Percentiles rank a stretch among this genome's conserved stretches.
Conservation (phyloP, 139 green algal species). For the Chlorella ohadii region DNA sequence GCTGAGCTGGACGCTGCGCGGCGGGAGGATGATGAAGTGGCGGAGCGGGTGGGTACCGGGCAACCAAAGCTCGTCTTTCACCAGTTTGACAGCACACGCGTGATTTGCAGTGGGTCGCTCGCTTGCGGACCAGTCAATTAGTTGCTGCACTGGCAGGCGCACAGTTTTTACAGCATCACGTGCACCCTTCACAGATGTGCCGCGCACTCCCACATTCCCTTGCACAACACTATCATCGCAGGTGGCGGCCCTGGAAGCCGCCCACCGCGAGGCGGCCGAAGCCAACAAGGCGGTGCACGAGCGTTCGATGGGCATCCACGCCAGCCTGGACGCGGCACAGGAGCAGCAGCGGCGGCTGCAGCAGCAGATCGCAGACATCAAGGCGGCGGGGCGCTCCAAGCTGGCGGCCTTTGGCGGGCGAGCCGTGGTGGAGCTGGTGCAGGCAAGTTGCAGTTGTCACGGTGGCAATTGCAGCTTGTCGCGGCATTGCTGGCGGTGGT, state of each 20-base stretch:
- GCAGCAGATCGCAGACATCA: not conserved
- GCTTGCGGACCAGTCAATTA: no score
- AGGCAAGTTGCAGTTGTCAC: no score
- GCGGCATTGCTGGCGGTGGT: no score
- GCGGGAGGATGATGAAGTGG: no score
- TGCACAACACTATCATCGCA: not conserved
- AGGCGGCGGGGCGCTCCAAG: constrained; percentile 5
- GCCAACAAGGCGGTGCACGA: not conserved
- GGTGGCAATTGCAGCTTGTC: no score
- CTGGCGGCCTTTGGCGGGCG: constrained; percentile 38
- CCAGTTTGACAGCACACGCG: no score
- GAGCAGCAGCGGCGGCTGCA: not conserved
- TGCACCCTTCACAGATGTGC: no score
- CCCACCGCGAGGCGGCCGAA: not conserved
- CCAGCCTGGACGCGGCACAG: not conserved
- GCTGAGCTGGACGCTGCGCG: not conserved
- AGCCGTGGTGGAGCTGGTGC: constrained; percentile 18
- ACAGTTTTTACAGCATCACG: no score
- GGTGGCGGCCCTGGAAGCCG: not conserved
- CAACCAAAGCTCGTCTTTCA: no score
- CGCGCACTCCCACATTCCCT: not conserved
- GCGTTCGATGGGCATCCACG: not conserved
- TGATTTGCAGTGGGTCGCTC: no score
- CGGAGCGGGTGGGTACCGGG: no score
- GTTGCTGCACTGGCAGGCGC: no score